Conservation (phyloP, 345 rosid species). For the Dovyalis caffra region DNA sequence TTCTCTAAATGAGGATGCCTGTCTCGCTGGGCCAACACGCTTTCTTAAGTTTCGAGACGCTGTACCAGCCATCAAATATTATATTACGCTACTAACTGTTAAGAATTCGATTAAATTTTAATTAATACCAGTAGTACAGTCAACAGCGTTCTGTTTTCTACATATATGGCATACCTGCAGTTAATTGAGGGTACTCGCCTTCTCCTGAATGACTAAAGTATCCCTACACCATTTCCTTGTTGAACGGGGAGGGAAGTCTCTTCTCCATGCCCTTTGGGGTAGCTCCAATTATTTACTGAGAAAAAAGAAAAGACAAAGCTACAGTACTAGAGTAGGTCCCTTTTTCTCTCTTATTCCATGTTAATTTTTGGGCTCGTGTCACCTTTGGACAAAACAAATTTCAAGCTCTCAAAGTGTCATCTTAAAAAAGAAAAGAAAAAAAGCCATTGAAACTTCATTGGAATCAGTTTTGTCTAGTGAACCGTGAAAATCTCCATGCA, state of each 20-base stretch:
- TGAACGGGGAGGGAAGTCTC: background rate
- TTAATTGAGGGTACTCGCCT: background rate
- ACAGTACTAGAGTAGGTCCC: too few species aligned
- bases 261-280: background rate
- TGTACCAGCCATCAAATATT: slow-evolving; percentile 5
- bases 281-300: background rate
- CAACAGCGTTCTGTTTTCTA: background rate
- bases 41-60: slow-evolving; percentile 27
- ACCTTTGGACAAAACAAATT: slow-evolving; percentile 31
- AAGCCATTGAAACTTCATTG: slow-evolving; percentile 40
- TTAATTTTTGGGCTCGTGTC: slow-evolving; percentile 27
- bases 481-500: slow-evolving; percentile 6
- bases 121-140: background rate
- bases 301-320: background rate
- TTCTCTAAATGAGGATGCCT: slow-evolving; percentile 55
- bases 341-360: background rate
- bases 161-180: background rate
- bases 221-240: background rate
- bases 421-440: background rate
- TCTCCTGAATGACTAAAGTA: background rate
- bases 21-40: slow-evolving; percentile 42
- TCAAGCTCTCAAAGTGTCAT: slow-evolving; percentile 19
- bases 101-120: background rate
- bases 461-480: slow-evolving; percentile 30
- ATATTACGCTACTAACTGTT: background rate